Conservation (phyloP, 768 basidiomycete genomes). For the Russula ochroleuca region DNA sequence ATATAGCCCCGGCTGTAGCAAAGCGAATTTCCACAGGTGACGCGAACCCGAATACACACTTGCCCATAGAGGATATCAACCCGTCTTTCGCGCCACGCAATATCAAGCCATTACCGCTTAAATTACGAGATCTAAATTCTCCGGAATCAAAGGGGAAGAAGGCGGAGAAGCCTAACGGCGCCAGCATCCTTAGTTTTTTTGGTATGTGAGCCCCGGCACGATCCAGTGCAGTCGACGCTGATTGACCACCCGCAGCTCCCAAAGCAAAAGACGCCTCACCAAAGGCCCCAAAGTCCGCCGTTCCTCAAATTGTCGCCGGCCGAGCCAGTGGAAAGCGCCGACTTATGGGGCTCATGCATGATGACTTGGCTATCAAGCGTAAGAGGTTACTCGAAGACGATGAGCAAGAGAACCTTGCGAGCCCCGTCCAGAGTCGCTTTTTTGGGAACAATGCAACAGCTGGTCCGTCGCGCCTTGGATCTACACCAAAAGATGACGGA, state of each 20-base stretch:
- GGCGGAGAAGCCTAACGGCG: slow-evolving; percentile 34
- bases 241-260: slow-evolving; percentile 13
- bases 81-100: slow-evolving; percentile 54
- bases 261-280: slow-evolving; percentile 18
- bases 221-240: not conserved
- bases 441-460: slow-evolving; percentile 17
- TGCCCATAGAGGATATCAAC: slow-evolving; percentile 77
- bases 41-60: slow-evolving; percentile 61
- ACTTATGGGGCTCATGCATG: slow-evolving; percentile 64
- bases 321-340: slow-evolving; percentile 74
- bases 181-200: slow-evolving; percentile 59
- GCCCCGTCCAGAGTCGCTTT: slow-evolving; percentile 26
- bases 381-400: slow-evolving; percentile 39
- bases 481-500: slow-evolving; percentile 25
- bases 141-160: slow-evolving; percentile 29
- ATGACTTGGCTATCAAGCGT: slow-evolving; percentile 51
- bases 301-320: slow-evolving; percentile 37
- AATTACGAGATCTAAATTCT: slow-evolving; percentile 21
- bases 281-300: slow-evolving; percentile 17
- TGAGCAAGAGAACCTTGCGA: slow-evolving; percentile 41
- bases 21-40: slow-evolving; percentile 64
- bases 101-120: slow-evolving; percentile 42
- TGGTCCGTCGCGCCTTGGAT: slow-evolving; percentile 9
- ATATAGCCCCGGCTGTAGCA: slow-evolving; percentile 60
- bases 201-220: slow-evolving; percentile 40